Evolutionary conservation across 495 filamentous ascomycete genomes (phyloP).

Genomic region (Podospora bellae-mahoneyi): DNA sequence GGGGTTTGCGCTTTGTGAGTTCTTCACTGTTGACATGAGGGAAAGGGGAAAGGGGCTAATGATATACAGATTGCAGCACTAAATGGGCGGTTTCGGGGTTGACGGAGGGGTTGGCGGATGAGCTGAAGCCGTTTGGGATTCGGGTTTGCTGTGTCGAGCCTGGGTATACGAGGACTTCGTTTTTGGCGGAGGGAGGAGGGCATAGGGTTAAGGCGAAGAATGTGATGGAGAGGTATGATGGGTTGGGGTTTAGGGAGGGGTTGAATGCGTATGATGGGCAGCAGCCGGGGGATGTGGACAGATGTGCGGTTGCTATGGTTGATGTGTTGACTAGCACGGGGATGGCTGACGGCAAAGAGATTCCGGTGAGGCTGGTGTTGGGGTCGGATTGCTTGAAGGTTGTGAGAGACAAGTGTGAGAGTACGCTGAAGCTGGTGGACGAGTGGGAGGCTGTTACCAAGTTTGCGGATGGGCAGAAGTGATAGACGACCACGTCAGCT

Average conservation of each 20-base stretch:
- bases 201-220: slow-evolving; percentile 32
- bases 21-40: background rate
- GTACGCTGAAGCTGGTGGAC: slow-evolving; percentile 32
- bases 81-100: slow-evolving; percentile 47
- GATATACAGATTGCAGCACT: slow-evolving; percentile 37
- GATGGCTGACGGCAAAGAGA: slow-evolving; percentile 32
- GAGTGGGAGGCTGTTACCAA: slow-evolving; percentile 36
- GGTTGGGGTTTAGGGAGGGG: slow-evolving; percentile 23
- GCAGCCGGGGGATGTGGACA: slow-evolving; percentile 46
- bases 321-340: slow-evolving; percentile 45
- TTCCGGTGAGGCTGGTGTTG: slow-evolving; percentile 34
- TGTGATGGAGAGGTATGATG: slow-evolving; percentile 30
- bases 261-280: slow-evolving; percentile 30
- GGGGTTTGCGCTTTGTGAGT: slow-evolving; percentile 34
- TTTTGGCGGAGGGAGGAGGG: slow-evolving; percentile 27
- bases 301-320: slow-evolving; percentile 44
- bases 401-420: slow-evolving; percentile 32
- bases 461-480: slow-evolving; percentile 8
- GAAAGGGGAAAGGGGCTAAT: background rate
- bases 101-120: slow-evolving; percentile 39
- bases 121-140: slow-evolving; percentile 46
- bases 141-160: slow-evolving; percentile 47
- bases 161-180: slow-evolving; percentile 43
- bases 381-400: slow-evolving; percentile 34
- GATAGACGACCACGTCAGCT: slow-evolving; percentile 9